phyloP scores from a whole-genome alignment of 768 basidiomycete genomes.

The Filobasidium wieringae region DNA sequence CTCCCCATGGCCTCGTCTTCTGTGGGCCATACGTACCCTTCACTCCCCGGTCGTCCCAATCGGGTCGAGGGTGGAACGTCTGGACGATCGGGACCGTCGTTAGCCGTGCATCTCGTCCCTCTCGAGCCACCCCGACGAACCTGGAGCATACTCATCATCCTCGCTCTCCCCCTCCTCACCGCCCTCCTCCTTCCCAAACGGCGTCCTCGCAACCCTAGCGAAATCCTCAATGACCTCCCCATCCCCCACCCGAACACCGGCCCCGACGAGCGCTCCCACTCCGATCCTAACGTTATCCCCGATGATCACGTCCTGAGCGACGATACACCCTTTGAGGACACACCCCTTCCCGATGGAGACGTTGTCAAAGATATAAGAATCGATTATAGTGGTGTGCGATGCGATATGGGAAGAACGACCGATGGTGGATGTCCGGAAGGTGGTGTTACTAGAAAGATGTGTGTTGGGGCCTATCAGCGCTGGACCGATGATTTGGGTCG shows the following conservation, averaged over 20 bases:
- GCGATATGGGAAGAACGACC: constrained; percentile 67
- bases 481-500: constrained; percentile 47
- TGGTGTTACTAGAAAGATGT: constrained; percentile 54
- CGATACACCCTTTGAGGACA: constrained; percentile 62
- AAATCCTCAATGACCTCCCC: constrained; percentile 56
- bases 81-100: background rate
- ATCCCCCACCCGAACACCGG: constrained; percentile 69
- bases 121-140: constrained; percentile 3
- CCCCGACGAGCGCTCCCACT: constrained; percentile 67
- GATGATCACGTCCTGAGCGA: constrained; percentile 66
- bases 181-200: constrained; percentile 34
- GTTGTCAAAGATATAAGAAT: constrained; percentile 75
- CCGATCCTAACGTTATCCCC: constrained; percentile 56
- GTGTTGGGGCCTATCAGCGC: constrained; percentile 67
- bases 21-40: constrained; percentile 68
- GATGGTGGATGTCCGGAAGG: constrained; percentile 62
- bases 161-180: constrained; percentile 41
- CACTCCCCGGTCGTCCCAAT: constrained; percentile 43
- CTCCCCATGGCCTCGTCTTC: constrained; percentile 32
- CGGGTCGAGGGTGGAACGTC: constrained; percentile 30
- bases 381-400: constrained; percentile 52
- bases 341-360: constrained; percentile 43
- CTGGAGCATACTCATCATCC: constrained; percentile 26
- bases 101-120: background rate
- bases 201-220: constrained; percentile 52